These are phyloP conservation scores for Combretum micranthum DNA, from an alignment of 345 rosid genomes.

Conservation along the genomic window DNA sequence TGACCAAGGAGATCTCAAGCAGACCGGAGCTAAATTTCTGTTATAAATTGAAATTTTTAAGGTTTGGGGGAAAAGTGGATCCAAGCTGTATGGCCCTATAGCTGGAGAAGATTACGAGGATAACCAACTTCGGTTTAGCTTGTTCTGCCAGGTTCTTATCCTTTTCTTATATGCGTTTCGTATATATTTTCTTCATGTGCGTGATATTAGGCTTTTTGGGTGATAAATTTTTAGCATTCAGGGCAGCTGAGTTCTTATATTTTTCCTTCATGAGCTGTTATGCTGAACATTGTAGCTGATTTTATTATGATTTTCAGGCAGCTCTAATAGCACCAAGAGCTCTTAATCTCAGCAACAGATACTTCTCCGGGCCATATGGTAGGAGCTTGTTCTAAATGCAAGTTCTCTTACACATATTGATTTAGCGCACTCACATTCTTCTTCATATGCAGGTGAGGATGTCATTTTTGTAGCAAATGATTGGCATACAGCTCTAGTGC, in stretches of 20 bases:
- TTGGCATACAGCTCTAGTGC: conserved; percentile 92
- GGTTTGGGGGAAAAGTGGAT: conserved; percentile 91
- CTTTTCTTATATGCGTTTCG: conserved; percentile 1
- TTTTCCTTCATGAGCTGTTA: too few relatives aligned
- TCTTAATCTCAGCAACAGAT: conserved; percentile 44
- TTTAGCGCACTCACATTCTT: too few relatives aligned
- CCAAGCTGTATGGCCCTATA: conserved; percentile 78
- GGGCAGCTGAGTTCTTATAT: too few relatives aligned
- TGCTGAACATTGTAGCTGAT: background rate
- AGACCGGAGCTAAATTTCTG: too few relatives aligned
- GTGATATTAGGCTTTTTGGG: too few relatives aligned
- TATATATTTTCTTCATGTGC: background rate
- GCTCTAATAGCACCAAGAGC: conserved; percentile 87
- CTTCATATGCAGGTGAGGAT: conserved; percentile 54
- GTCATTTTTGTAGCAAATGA: conserved; percentile 80
- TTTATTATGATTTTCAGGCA: conserved; percentile 43
- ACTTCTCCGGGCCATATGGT: conserved; percentile 93
- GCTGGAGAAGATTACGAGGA: conserved; percentile 75
- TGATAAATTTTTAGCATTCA: too few relatives aligned
- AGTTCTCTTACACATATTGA: background rate
- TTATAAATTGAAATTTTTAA: conserved; percentile 9
- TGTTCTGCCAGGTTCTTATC: conserved; percentile 58
- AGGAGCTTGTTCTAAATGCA: conserved; percentile 5
- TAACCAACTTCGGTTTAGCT: conserved; percentile 80
- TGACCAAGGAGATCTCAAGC: too few relatives aligned